Evolutionary conservation across 805 yeast species (phyloP), one percentile per base, ranked within the genome.

Genomic region (Cyberlindnera mycetangii): DNA sequence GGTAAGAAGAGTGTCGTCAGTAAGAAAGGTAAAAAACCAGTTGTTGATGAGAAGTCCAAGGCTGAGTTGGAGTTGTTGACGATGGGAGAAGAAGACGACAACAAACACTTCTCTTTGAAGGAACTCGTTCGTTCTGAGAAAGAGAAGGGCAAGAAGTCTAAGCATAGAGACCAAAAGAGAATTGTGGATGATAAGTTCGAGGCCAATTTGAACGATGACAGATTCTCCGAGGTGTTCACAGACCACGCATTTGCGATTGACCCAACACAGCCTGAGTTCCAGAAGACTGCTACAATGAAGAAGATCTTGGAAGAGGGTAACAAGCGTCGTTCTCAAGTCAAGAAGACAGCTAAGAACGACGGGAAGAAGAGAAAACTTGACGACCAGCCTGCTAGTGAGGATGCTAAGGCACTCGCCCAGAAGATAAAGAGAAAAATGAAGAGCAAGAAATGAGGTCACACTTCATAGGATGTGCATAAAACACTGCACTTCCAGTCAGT

Each of bases 181-280:
- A 75, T 76, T 44, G 72, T 73, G 32, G 82, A 78, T 43, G 79
- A 74, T 47, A 66, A 65, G 31, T 83, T 86, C 64, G 71, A 76
- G 52, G 77, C 89, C 35, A 89, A 88, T 57, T 77, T 87, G 58
- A 70, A 72, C 33, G 99, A 93, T 71, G 81, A 85, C 14, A 83
- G 99, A 68, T 93, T 93, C 71, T 75, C 75, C 37, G 95, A 85
- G 52, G 72, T 89, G 51, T 88, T 83, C 59, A 89, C 89, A 57
- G 83, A 80, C 50, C 96, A 87, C 51, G 93, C 85, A 50, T 93
- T 80, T 66, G 97, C 97, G 11, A 89, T 95, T 61, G 99, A 95
- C 66, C 95, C 97, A 18, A 83, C 95, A 17, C 81, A 75, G 59
- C 85, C 95, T n/a, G 96, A 88, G 62, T 92, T 78, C 72, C 89